These are phyloP conservation scores for Macaranga tanarius DNA, from an alignment of 441 rosid genomes.

Conservation along the genomic window DNA sequence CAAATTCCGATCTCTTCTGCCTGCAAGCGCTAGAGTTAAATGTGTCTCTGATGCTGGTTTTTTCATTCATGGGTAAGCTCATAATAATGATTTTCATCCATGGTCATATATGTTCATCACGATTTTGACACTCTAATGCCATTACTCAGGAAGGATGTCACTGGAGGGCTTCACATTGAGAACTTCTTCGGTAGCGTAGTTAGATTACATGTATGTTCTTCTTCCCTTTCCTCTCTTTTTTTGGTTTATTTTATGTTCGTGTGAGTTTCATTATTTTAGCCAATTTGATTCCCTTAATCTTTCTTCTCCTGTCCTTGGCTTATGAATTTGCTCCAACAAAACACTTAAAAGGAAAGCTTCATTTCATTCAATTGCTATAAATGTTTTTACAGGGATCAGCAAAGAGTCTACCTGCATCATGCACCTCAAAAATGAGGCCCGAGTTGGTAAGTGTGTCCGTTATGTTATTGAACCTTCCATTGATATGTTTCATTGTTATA, in stretches of 20 bases:
- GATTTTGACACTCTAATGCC: slow-evolving; percentile 10
- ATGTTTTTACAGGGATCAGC: slow-evolving; percentile 62
- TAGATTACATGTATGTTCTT: slow-evolving; percentile 58
- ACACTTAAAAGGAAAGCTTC: background rate
- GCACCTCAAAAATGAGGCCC: slow-evolving; percentile 70
- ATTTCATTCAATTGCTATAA: background rate
- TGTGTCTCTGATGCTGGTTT: slow-evolving; percentile 96
- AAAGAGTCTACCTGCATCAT: slow-evolving; percentile 67
- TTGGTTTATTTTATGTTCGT: background rate
- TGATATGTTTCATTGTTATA: slow-evolving; percentile 10
- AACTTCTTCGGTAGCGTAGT: slow-evolving; percentile 63
- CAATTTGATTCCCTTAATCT: background rate
- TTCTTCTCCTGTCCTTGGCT: too few relatives aligned
- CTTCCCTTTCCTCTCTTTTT: slow-evolving; percentile 18
- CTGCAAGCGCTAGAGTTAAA: slow-evolving; percentile 71
- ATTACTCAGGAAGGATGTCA: slow-evolving; percentile 68
- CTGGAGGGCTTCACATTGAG: slow-evolving; percentile 58
- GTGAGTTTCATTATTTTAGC: background rate
- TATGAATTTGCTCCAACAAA: too few relatives aligned
- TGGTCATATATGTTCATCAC: too few relatives aligned
- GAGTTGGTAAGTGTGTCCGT: slow-evolving; percentile 43
- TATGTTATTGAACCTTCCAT: background rate
- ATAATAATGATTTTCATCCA: too few relatives aligned
- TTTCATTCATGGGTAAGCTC: slow-evolving; percentile 72
- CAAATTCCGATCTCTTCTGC: slow-evolving; percentile 68